Percentiles rank a stretch among this genome's conserved stretches.
phyloP scores from a whole-genome alignment of 1,139 yeast genomes.

The Kodamaea anthophila region DNA sequence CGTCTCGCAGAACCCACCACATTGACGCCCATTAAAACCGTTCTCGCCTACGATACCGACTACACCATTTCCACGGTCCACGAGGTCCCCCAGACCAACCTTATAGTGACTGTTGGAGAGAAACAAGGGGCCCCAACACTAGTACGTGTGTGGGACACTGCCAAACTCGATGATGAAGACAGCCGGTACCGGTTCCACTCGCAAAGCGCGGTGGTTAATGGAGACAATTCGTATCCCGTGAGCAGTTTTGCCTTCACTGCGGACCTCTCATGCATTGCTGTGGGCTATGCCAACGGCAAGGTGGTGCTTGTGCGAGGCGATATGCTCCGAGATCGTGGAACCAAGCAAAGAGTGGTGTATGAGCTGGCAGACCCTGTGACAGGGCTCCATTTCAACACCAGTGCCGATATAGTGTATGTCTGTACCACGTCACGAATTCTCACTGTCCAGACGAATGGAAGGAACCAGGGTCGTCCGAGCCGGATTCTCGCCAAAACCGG shows the following conservation, averaged over 20 bases:
- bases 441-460: slow-evolving; percentile 72
- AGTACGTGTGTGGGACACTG: slow-evolving; percentile 69
- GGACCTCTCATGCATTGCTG: slow-evolving; percentile 61
- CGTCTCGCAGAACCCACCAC: slow-evolving; percentile 48
- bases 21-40: slow-evolving; percentile 41
- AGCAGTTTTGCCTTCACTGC: slow-evolving; percentile 55
- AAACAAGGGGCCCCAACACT: slow-evolving; percentile 62
- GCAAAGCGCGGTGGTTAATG: slow-evolving; percentile 35
- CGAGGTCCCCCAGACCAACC: slow-evolving; percentile 40
- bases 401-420: slow-evolving; percentile 45
- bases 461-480: slow-evolving; percentile 66
- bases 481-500: slow-evolving; percentile 54
- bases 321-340: slow-evolving; percentile 79
- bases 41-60: slow-evolving; percentile 60
- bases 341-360: slow-evolving; percentile 75
- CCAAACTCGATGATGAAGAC: slow-evolving; percentile 32
- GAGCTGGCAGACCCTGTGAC: slow-evolving; percentile 77
- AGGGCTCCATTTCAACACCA: slow-evolving; percentile 53
- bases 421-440: slow-evolving; percentile 66
- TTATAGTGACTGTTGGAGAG: slow-evolving; percentile 69
- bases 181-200: slow-evolving; percentile 31
- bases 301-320: slow-evolving; percentile 85
- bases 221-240: slow-evolving; percentile 65
- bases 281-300: slow-evolving; percentile 86
- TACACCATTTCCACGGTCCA: slow-evolving; percentile 56